Conservation (phyloP, 179 eudicot species). For the Vitellaria paradoxa region DNA sequence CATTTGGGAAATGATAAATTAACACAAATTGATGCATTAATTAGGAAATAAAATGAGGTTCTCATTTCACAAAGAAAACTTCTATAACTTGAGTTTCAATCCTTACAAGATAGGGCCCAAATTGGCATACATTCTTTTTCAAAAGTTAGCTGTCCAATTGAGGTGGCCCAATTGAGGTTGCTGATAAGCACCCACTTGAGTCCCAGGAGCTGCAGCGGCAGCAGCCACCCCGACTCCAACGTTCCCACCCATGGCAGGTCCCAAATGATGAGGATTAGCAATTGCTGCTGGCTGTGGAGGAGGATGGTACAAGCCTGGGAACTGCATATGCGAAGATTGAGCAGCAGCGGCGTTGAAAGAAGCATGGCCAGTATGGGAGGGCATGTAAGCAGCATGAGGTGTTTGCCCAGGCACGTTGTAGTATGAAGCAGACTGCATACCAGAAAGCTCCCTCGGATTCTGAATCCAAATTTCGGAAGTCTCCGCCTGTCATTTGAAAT, state of each 20-base stretch:
- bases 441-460: constrained; percentile 70
- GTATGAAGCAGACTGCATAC: constrained; percentile 81
- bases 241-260: constrained; percentile 47
- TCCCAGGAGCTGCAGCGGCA: constrained; percentile 42
- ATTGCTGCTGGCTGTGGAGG: constrained; percentile 52
- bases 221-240: constrained; percentile 55
- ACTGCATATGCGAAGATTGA: constrained; percentile 93
- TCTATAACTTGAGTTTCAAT: constrained; percentile 16
- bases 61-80: constrained; percentile 1
- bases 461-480: constrained; percentile 89
- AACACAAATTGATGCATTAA: constrained; percentile 1
- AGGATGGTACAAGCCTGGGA: constrained; percentile 74
- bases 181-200: constrained; percentile 78
- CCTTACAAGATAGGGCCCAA: constrained; percentile 11
- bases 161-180: constrained; percentile 78
- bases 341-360: constrained; percentile 60
- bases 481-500: constrained; percentile 54
- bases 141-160: constrained; percentile 78
- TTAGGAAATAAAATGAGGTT: not conserved
- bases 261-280: constrained; percentile 59
- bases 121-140: constrained; percentile 18
- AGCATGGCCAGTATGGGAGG: constrained; percentile 70
- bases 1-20: not conserved
- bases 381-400: constrained; percentile 73
- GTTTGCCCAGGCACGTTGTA: constrained; percentile 83